A percentile compares a stretch with the other conserved stretches of the same genome.
Conservation (phyloP, 495 filamentous ascomycete genomes). For the Patellaria atrata region DNA sequence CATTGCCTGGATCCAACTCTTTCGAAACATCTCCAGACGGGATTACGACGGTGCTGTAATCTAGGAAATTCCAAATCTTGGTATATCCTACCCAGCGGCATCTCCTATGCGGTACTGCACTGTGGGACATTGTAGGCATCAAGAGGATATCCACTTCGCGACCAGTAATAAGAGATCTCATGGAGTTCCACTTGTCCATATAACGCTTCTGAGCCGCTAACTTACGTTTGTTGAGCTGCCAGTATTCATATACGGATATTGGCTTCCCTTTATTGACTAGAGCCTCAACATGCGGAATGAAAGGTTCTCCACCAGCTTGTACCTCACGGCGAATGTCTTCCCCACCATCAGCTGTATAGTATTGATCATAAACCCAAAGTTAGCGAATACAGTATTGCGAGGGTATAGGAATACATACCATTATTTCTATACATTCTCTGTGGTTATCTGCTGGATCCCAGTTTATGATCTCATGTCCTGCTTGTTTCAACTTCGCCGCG, state of each 20-base stretch:
- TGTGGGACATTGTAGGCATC: slow-evolving; percentile 23
- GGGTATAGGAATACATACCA: slow-evolving; percentile 25
- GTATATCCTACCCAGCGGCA: slow-evolving; percentile 26
- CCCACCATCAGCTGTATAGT: slow-evolving; percentile 40
- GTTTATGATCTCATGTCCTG: slow-evolving; percentile 35
- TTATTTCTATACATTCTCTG: slow-evolving; percentile 31
- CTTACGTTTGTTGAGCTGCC: slow-evolving; percentile 42
- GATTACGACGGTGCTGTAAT: slow-evolving; percentile 20
- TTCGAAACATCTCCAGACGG: slow-evolving; percentile 17
- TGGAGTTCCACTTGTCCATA: slow-evolving; percentile 39
- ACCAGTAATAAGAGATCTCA: slow-evolving; percentile 18
- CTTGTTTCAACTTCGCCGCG: slow-evolving; percentile 23
- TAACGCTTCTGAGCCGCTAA: slow-evolving; percentile 37
- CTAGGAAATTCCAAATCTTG: slow-evolving; percentile 22
- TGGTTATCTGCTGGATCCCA: slow-evolving; percentile 34
- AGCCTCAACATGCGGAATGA: slow-evolving; percentile 35
- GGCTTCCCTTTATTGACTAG: slow-evolving; percentile 26
- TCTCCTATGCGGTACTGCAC: slow-evolving; percentile 20
- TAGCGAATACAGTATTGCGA: not conserved
- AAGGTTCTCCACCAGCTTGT: slow-evolving; percentile 35
- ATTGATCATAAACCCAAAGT: slow-evolving; percentile 16
- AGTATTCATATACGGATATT: slow-evolving; percentile 41
- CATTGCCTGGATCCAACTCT: slow-evolving; percentile 7
- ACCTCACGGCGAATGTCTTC: slow-evolving; percentile 40
- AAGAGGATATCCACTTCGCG: slow-evolving; percentile 24